A percentile compares a stretch with the other conserved stretches of the same genome.
Conservation (phyloP, 805 yeast species). For the Metschnikowia anglica region DNA sequence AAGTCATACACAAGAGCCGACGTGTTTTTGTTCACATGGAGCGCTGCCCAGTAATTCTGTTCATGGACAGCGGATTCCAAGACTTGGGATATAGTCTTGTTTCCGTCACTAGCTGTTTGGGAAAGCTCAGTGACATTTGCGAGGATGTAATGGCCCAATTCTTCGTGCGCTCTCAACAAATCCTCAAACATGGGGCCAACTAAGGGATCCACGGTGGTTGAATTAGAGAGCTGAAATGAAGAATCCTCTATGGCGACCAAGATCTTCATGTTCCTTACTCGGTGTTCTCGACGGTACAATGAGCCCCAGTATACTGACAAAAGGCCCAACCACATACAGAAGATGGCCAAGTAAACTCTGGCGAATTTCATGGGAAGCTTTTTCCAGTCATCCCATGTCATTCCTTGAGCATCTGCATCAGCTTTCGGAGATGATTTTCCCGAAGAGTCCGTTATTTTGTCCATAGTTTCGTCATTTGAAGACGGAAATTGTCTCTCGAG, state of each 20-base stretch:
- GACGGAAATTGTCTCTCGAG: neutral
- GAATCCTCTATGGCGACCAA: slow-evolving; percentile 39
- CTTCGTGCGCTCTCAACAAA: slow-evolving; percentile 17
- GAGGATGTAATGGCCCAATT: slow-evolving; percentile 23
- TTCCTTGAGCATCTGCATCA: neutral
- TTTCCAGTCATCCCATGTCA: slow-evolving; percentile 18
- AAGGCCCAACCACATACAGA: slow-evolving; percentile 28
- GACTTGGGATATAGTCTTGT: slow-evolving; percentile 22
- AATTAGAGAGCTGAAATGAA: slow-evolving; percentile 18
- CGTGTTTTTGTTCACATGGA: slow-evolving; percentile 27
- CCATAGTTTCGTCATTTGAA: neutral
- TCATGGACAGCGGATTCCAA: slow-evolving; percentile 25
- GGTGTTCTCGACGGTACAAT: slow-evolving; percentile 27
- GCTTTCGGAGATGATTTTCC: too few species aligned
- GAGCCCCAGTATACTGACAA: slow-evolving; percentile 46
- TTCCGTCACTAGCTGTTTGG: slow-evolving; percentile 18
- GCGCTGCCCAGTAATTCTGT: slow-evolving; percentile 33
- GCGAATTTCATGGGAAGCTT: slow-evolving; percentile 15
- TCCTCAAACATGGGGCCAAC: slow-evolving; percentile 22
- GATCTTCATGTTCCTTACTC: slow-evolving; percentile 35
- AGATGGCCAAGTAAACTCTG: slow-evolving; percentile 22
- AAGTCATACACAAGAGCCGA: slow-evolving; percentile 26
- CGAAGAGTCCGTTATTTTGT: slow-evolving; percentile 1
- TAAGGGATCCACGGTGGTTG: slow-evolving; percentile 21
- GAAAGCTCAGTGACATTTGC: slow-evolving; percentile 18